Base-by-base conservation (phyloP, 495 filamentous ascomycete species). In the Neurospora sp. region DNA sequence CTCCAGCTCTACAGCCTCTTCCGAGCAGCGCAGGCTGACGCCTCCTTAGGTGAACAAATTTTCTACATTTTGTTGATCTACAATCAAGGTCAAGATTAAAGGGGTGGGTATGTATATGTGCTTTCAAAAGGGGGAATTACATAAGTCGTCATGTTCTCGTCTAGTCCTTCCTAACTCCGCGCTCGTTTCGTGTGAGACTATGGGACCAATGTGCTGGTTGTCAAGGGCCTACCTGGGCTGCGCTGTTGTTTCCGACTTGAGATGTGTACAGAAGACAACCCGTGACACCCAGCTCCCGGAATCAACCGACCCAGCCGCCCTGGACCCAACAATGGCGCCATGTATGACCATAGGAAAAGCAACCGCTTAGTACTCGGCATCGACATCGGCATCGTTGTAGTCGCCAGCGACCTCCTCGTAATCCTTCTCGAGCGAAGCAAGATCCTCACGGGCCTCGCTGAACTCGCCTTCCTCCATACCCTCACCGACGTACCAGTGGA, bases 401-500 rank as follows among this genome's bases (percentile, higher is more conserved):
- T 97, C 93, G 75, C 86, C 88, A 71, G 92, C 93, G 77, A 96
- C 93, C 85, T 97, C 93, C 82, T 96, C 93, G 80, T 97, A 97
- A 78, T 97, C 93, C 88, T 91, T 94, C 88, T 93, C 91, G 40
- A 97, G 86, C 70, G 93, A 93, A 71, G 93, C 93, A 71, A 97
- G 85, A 80, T 97, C 93, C 86, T 97, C 93, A 71, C 93, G 89
- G 68, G 93, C 93, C 85, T 97, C 93, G 72, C 89, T 91, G 84
- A 97, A 97, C 83, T 97, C 93, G 75, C 93, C 93, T 81, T 97
- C 93, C 86, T 97, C 93, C 93, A 97, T 97, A 83, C 93, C 93
- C 84, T 97, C 93, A 77, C 93, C 93, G 65, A 97, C 93, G 78
- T 97, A 97, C 93, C 93, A 97, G 83, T 97, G 93, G 18, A 97